Conservation (phyloP, 495 filamentous ascomycete genomes). For the Chlorociboria aeruginascens region DNA sequence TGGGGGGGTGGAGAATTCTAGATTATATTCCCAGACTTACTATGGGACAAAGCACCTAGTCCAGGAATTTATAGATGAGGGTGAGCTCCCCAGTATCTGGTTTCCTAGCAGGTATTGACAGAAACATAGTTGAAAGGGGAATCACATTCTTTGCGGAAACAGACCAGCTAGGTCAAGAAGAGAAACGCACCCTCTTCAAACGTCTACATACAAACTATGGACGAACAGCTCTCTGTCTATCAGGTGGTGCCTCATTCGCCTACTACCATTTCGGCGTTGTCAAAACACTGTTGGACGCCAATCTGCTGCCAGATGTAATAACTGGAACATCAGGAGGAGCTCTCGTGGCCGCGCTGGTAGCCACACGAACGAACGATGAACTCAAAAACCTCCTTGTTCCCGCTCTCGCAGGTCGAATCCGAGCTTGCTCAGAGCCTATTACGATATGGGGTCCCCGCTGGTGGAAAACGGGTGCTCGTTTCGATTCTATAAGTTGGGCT, state of each 20-base stretch:
- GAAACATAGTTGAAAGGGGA: conserved; percentile 36
- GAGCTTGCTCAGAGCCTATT: conserved; percentile 69
- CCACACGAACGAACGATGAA: conserved; percentile 85
- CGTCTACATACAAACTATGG: conserved; percentile 84
- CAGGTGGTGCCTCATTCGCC: conserved; percentile 89
- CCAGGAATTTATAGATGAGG: conserved; percentile 80
- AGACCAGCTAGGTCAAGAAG: conserved; percentile 49
- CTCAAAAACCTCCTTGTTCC: conserved; percentile 76
- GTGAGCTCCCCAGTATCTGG: conserved; percentile 21
- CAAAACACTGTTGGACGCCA: conserved; percentile 79
- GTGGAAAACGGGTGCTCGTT: conserved; percentile 87
- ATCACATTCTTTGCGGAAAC: conserved; percentile 57
- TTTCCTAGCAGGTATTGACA: conserved; percentile 3
- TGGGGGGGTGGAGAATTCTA: conserved; percentile 85
- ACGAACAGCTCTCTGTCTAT: conserved; percentile 82
- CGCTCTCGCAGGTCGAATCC: conserved; percentile 72
- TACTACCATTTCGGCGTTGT: conserved; percentile 96
- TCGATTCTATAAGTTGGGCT: conserved; percentile 91
- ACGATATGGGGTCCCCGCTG: conserved; percentile 67
- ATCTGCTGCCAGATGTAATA: conserved; percentile 80
- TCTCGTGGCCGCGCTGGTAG: conserved; percentile 76
- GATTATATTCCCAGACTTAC: conserved; percentile 90
- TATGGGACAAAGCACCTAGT: conserved; percentile 90
- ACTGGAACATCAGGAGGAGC: conserved; percentile 93
- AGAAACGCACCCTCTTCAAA: conserved; percentile 78